Conservation (phyloP, 2,329 filamentous ascomycete genomes). For the Escovopsis sp. region DNA sequence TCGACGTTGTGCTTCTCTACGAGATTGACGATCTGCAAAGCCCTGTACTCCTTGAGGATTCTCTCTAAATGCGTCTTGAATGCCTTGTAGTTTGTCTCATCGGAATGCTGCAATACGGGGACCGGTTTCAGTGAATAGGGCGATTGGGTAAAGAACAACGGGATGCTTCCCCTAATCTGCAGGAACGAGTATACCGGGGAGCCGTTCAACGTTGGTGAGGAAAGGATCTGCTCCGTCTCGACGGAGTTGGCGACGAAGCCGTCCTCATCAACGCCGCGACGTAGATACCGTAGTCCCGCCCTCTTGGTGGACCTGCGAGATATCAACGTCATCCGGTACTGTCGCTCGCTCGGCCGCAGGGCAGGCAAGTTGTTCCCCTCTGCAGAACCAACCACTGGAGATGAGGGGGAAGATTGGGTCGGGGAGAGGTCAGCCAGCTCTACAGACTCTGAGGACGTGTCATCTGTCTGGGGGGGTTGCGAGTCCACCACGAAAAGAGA, state of each 20-base stretch:
- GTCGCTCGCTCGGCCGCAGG: constrained; percentile 33
- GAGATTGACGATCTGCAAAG: constrained; percentile 65
- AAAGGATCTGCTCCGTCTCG: constrained; percentile 90
- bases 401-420: constrained; percentile 12
- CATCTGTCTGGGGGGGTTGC: constrained; percentile 40
- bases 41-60: constrained; percentile 55
- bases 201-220: constrained; percentile 49
- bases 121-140: constrained; percentile 87
- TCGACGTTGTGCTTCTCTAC: constrained; percentile 84
- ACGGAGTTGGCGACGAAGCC: constrained; percentile 82
- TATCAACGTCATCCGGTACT: constrained; percentile 73
- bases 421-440: constrained; percentile 28
- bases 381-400: constrained; percentile 12
- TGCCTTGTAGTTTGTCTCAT: constrained; percentile 62
- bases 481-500: constrained; percentile 60
- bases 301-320: constrained; percentile 79
- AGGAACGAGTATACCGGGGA: constrained; percentile 65
- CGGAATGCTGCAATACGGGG: constrained; percentile 67
- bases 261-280: constrained; percentile 79
- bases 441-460: constrained; percentile 28
- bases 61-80: constrained; percentile 67
- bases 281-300: constrained; percentile 77
- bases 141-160: constrained; percentile 87
- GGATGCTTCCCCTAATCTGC: constrained; percentile 82
- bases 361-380: constrained; percentile 19